Conservation (phyloP, 129 eudicot species). For the Heracleum sosnowskyi region DNA sequence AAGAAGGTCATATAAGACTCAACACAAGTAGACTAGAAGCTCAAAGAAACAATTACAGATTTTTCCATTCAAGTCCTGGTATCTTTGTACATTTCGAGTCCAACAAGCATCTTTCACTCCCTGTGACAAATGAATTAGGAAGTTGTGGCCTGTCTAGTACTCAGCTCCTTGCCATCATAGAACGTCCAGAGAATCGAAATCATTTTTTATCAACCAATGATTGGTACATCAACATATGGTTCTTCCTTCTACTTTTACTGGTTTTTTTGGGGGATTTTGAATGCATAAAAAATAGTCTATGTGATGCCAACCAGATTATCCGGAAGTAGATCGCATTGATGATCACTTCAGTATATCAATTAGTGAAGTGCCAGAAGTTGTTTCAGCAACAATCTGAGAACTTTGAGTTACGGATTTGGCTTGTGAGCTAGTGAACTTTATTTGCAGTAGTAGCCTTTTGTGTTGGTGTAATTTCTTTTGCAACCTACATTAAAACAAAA, state of each 20-base stretch:
- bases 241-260: slow-evolving; percentile 51
- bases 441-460: slow-evolving; percentile 41
- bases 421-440: slow-evolving; percentile 54
- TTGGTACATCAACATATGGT: slow-evolving; percentile 12
- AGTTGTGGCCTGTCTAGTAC: no score
- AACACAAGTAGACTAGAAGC: no score
- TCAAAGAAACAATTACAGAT: no score
- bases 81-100: not conserved
- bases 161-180: not conserved
- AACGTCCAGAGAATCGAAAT: not conserved
- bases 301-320: slow-evolving; percentile 37
- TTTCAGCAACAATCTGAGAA: slow-evolving; percentile 27
- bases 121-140: no score
- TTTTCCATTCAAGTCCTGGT: not conserved
- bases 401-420: slow-evolving; percentile 31
- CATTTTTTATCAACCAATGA: not conserved
- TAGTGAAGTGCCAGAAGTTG: no score
- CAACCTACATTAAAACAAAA: slow-evolving; percentile 26
- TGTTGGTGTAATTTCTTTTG: slow-evolving; percentile 33
- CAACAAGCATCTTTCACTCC: not conserved
- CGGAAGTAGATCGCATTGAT: slow-evolving; percentile 23
- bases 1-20: no score
- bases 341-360: slow-evolving; percentile 59
- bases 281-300: slow-evolving; percentile 53
- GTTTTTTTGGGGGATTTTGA: slow-evolving; percentile 56